Evolutionary conservation across 192 early-diverging fungal genomes (phyloP).

Genomic region (Coemansia sp.): DNA sequence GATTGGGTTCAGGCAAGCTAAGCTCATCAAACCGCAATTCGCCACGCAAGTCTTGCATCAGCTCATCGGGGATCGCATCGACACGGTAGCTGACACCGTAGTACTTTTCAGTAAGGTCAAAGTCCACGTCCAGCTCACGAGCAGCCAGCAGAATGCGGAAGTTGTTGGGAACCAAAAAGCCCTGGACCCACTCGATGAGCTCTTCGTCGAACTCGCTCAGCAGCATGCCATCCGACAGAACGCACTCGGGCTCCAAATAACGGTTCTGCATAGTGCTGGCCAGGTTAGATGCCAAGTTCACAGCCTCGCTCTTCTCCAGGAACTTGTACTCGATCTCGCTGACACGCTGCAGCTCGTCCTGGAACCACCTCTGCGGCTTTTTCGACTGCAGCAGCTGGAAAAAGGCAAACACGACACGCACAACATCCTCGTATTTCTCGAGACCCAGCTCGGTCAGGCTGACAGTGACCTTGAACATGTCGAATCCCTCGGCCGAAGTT

Average conservation of each 20-base stretch:
- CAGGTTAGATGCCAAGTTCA: slow-evolving; percentile 64
- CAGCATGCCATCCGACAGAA: slow-evolving; percentile 68
- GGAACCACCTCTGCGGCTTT: slow-evolving; percentile 76
- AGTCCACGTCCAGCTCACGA: slow-evolving; percentile 43
- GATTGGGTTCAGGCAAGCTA: slow-evolving; percentile 71
- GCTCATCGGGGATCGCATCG: slow-evolving; percentile 53
- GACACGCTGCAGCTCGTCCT: slow-evolving; percentile 67
- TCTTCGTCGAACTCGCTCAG: slow-evolving; percentile 66
- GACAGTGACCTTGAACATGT: slow-evolving; percentile 76
- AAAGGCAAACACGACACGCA: slow-evolving; percentile 82
- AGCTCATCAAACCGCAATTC: slow-evolving; percentile 53
- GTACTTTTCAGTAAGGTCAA: slow-evolving; percentile 64
- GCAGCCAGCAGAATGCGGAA: slow-evolving; percentile 57
- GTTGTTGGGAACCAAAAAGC: slow-evolving; percentile 60
- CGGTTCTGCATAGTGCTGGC: slow-evolving; percentile 76
- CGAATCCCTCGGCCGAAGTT: slow-evolving; percentile 63
- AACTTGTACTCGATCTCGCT: slow-evolving; percentile 62
- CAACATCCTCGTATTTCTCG: slow-evolving; percentile 73
- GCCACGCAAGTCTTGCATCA: slow-evolving; percentile 41
- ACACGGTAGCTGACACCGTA: slow-evolving; percentile 80
- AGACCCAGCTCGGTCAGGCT: slow-evolving; percentile 83
- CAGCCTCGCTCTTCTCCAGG: slow-evolving; percentile 69
- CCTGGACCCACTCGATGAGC: slow-evolving; percentile 61
- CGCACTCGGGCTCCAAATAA: slow-evolving; percentile 61
- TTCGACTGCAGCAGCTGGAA: slow-evolving; percentile 74